Conservation (phyloP, 805 yeast species). For the Kazachstania viticola region DNA sequence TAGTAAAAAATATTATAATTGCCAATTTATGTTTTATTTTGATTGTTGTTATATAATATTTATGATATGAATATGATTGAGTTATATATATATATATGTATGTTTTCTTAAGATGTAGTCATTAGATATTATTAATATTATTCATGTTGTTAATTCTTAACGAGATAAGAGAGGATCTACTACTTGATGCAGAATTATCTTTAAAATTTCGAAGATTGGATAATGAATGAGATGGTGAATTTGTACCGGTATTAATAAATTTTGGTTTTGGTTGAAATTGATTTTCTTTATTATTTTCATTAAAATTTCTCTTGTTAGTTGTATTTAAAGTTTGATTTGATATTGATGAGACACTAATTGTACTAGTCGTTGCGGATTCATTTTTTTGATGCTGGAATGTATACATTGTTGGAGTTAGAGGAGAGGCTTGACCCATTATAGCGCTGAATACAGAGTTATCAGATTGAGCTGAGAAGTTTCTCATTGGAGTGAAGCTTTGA, state of each 20-base stretch:
- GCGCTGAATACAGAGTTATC: slow-evolving; percentile 24
- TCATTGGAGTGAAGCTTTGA: slow-evolving; percentile 23
- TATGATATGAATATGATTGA: neutral
- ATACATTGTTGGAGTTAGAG: slow-evolving; percentile 25
- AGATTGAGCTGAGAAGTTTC: slow-evolving; percentile 23
- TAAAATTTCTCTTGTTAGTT: slow-evolving; percentile 3
- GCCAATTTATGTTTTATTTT: too few species aligned
- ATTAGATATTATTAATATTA: too few species aligned
- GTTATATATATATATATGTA: too few species aligned
- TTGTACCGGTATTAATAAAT: slow-evolving; percentile 18
- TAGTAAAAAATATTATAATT: too few species aligned
- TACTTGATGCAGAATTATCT: slow-evolving; percentile 12
- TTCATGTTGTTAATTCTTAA: slow-evolving; percentile 8
- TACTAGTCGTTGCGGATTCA: slow-evolving; percentile 19
- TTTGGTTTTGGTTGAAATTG: slow-evolving; percentile 22
- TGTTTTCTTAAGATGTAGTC: slow-evolving; percentile 1
- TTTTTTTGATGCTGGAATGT: slow-evolving; percentile 19
- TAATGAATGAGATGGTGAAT: too few species aligned
- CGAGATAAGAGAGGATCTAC: slow-evolving; percentile 15
- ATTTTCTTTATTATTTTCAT: slow-evolving; percentile 18
- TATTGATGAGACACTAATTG: slow-evolving; percentile 20
- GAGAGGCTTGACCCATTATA: slow-evolving; percentile 18
- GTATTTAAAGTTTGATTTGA: slow-evolving; percentile 10
- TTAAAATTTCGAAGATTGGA: too few species aligned
- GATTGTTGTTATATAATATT: neutral